Base-by-base conservation (phyloP, 192 early-diverging fungal genomes). In the Cetraspora pellucida region DNA sequence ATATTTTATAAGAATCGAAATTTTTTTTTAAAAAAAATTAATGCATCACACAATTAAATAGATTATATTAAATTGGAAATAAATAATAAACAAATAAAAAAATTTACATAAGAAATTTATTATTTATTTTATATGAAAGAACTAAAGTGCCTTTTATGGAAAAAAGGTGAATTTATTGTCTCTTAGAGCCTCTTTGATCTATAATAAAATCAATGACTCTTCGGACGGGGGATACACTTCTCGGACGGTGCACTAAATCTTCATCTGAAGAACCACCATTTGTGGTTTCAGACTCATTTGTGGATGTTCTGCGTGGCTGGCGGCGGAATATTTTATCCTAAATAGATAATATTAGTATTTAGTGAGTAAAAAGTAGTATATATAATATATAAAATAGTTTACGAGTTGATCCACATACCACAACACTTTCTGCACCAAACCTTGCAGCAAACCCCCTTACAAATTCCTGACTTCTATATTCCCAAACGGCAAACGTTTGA, bases 391-490 rank as follows among this genome's bases (percentile, higher is more conserved):
- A 13, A 70, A 43, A 37, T 54, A 19, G 43, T 4, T 21, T 4
- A 27, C 0, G 9, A 43, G n/a, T 3, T 16, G 45, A 44, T 45
- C 0, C 2, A 61, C 74, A 23, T 54, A 76, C 74, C 61, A 90
- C 86, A 4, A 90, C 83, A 79, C 81, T 79, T 52, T 90, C 89
- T 17, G 86, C 85, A 13, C 86, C 90, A 81, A 94, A 94, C 75
- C 90, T 80, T 10, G 86, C 85, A 21, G 87, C 82, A 66, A 93
- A 94, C 17, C 89, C 91, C 44, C 88, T 84, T 19, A 94, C 85
- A 74, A 91, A 88, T 61, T 94, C 93, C 64, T 93, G 89, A 46
- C 89, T 91, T n/a, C 90, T 82, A 45, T 89, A 89, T 77, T 92
- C 91, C 91, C 91, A 93, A 52, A 91, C 83, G 28, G 80, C 79